Base-by-base conservation (phyloP, 805 yeast species). In the Yamadazyma olivae region DNA sequence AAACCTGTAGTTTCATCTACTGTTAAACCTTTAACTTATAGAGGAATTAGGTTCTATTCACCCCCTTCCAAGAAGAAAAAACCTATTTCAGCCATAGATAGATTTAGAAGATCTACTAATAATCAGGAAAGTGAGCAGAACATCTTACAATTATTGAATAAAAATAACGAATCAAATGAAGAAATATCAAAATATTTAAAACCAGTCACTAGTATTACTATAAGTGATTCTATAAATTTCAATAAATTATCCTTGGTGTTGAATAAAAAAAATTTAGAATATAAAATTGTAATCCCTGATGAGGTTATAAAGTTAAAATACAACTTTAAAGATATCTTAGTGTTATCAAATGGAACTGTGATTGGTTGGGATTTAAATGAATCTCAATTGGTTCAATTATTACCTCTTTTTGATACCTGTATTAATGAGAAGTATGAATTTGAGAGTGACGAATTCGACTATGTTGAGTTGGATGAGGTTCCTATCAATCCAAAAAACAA, bases 391-490 rank as follows among this genome's bases (percentile, higher is more conserved):
- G 38, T 67, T 17, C 52, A 64, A 4, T 62, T 83, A 4, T 44
- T 80, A 6, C 85, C 87, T 1, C 41, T 75, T 13, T 58, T 87
- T 3, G 54, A 64, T 30, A 48, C 54, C 0, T 77, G 85, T 2
- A 73, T 62, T 3, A 44, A 41, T 10, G 58, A 56, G 30, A 72
- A 53, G 41, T 73, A 66, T 15, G 61, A 54, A 2, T 61, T 70
- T 7, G 96, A 89, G 49, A 77, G 87, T 25, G 97, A 89, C 53
- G 97, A 90, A 49, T 75, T 89, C 77, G 96, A 90, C 56, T 89
- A 65, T 56, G 63, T 84, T 9, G 85, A 79, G 38, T 53, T 63
- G 35, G 49, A 56, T 37, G 35, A 46, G 23, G 21, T 60, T 41
- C 46, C 56, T 12, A 31, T 38, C 17, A 45, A 43, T 19, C 50